phyloP scores from a whole-genome alignment of 495 filamentous ascomycete species.

The Podospora didyma region DNA sequence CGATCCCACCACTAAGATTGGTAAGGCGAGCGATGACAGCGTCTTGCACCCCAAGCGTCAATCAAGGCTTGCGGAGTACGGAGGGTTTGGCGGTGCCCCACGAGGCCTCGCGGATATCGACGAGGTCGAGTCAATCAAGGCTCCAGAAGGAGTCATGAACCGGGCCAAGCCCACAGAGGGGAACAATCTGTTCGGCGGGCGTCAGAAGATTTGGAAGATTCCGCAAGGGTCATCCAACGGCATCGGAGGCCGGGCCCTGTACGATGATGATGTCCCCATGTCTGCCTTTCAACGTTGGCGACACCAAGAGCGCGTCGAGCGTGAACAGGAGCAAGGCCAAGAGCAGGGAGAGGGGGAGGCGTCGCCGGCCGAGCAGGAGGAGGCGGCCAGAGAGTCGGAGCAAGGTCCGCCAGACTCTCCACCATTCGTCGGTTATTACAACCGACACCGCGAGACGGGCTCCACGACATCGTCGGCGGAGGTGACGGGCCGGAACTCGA shows the following conservation, averaged over 20 bases:
- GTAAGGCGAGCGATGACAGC: constrained; percentile 92
- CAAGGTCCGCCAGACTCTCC: constrained; percentile 55
- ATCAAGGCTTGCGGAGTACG: constrained; percentile 60
- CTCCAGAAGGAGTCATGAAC: constrained; percentile 60
- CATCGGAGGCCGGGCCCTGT: constrained; percentile 68
- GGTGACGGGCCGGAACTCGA: constrained; percentile 69
- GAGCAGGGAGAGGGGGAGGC: constrained; percentile 27
- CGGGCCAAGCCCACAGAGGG: constrained; percentile 81
- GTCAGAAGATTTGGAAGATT: constrained; percentile 95
- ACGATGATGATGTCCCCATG: constrained; percentile 78
- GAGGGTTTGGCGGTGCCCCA: constrained; percentile 40
- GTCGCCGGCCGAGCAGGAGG: constrained; percentile 39
- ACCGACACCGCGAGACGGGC: constrained; percentile 73
- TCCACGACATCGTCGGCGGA: constrained; percentile 82
- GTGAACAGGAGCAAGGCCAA: too few species aligned
- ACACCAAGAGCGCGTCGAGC: too few species aligned
- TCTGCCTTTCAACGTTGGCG: constrained; percentile 75
- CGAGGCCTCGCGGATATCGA: constrained; percentile 75
- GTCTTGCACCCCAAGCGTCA: constrained; percentile 79
- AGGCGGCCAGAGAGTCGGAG: constrained; percentile 37
- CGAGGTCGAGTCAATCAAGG: constrained; percentile 76
- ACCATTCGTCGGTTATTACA: constrained; percentile 52
- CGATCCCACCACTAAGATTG: constrained; percentile 79
- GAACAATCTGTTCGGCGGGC: constrained; percentile 91
- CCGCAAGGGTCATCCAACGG: constrained; percentile 44